These are phyloP conservation scores for Purshia tridentata DNA, from an alignment of 306 rosid genomes.

Conservation along the genomic window DNA sequence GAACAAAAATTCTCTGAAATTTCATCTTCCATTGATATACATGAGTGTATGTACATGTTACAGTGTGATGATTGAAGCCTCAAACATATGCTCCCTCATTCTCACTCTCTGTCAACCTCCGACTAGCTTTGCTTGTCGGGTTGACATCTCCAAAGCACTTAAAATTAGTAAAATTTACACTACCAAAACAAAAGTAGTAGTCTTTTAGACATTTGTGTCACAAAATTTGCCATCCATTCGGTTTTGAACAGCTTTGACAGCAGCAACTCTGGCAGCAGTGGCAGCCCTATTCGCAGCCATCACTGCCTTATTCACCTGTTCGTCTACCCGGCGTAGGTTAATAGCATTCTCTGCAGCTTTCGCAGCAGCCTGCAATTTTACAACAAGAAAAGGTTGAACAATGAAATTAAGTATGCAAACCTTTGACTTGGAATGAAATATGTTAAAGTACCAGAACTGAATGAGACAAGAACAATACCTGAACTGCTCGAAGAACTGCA, in stretches of 20 bases:
- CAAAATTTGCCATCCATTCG: slow-evolving; percentile 91
- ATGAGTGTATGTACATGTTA: slow-evolving; percentile 71
- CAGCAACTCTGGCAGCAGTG: slow-evolving; percentile 96
- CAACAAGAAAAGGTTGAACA: neutral
- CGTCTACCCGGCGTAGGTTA: slow-evolving; percentile 63
- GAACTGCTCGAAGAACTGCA: slow-evolving; percentile 63
- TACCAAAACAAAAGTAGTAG: slow-evolving; percentile 36
- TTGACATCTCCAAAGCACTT: slow-evolving; percentile 57
- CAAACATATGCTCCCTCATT: slow-evolving; percentile 26
- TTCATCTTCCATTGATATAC: slow-evolving; percentile 62
- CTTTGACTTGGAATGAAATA: neutral
- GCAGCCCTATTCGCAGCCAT: slow-evolving; percentile 86
- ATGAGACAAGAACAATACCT: slow-evolving; percentile 43
- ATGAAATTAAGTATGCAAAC: neutral
- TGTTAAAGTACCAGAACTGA: neutral
- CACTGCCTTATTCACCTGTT: slow-evolving; percentile 73
- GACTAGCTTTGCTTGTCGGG: slow-evolving; percentile 65
- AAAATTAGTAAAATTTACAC: slow-evolving; percentile 65
- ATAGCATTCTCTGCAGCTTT: slow-evolving; percentile 75
- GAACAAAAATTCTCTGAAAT: slow-evolving; percentile 16
- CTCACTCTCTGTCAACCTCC: slow-evolving; percentile 53
- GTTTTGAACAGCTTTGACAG: slow-evolving; percentile 95
- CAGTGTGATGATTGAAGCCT: slow-evolving; percentile 52
- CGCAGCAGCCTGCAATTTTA: slow-evolving; percentile 67
- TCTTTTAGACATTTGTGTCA: slow-evolving; percentile 46